Evolutionary conservation across 108 stramenopile species (phyloP).

Genomic region (Skeletonema menzelii): DNA sequence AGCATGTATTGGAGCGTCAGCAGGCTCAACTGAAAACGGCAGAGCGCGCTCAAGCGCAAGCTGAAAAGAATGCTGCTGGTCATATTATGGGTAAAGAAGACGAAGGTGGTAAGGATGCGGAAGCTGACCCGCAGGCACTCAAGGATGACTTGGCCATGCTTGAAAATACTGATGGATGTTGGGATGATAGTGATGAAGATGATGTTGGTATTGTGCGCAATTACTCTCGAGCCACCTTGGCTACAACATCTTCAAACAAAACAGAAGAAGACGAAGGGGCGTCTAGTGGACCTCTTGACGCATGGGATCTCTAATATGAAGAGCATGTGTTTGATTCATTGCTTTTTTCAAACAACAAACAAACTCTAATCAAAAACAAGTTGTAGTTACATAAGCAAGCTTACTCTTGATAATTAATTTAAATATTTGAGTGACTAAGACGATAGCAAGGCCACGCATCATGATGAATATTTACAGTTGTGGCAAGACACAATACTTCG

Average conservation of each 20-base stretch:
- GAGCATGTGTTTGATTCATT: background rate
- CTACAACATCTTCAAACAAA: constrained; percentile 46
- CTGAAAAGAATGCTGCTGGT: constrained; percentile 83
- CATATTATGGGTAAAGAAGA: constrained; percentile 83
- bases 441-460: no score
- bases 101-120: constrained; percentile 51
- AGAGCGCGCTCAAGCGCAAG: constrained; percentile 73
- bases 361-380: constrained; percentile 1
- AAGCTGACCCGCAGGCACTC: constrained; percentile 49
- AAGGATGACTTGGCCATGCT: constrained; percentile 78
- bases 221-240: constrained; percentile 54
- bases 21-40: constrained; percentile 88
- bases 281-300: constrained; percentile 61
- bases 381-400: constrained; percentile 1
- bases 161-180: constrained; percentile 82
- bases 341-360: background rate
- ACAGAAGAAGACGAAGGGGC: constrained; percentile 29
- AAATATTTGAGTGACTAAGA: background rate
- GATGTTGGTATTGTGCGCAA: constrained; percentile 53
- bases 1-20: constrained; percentile 87
- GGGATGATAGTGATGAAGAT: constrained; percentile 88
- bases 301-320: constrained; percentile 66
- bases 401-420: background rate
- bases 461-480: no score
- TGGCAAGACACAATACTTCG: no score